Conservation (phyloP, 371 early-diverging fungal genomes). For the Entomophthora muscae region DNA sequence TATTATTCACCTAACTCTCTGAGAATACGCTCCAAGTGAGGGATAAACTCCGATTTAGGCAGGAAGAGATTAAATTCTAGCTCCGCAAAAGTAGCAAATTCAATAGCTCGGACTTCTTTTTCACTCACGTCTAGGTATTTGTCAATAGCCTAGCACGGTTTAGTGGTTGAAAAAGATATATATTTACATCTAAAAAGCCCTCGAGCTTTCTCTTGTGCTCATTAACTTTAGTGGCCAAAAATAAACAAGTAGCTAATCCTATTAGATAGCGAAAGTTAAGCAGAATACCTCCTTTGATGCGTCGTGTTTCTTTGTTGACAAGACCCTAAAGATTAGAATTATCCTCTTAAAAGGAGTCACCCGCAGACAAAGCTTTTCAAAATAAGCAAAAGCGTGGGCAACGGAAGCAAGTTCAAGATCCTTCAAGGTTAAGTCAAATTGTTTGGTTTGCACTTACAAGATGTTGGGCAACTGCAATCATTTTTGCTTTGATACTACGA, state of each 20-base stretch:
- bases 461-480: conserved; percentile 28
- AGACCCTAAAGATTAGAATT: conserved; percentile 29
- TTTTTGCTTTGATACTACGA: conserved; percentile 41
- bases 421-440: no score
- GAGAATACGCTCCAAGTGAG: conserved; percentile 70
- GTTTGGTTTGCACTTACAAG: conserved; percentile 1
- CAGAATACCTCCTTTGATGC: conserved; percentile 52
- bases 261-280: conserved; percentile 5
- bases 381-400: conserved; percentile 74
- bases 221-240: conserved; percentile 66
- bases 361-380: conserved; percentile 78
- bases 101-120: conserved; percentile 63
- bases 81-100: conserved; percentile 68
- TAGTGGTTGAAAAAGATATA: no score
- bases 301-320: conserved; percentile 58
- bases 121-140: conserved; percentile 49
- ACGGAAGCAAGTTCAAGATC: conserved; percentile 76
- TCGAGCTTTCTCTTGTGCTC: conserved; percentile 49
- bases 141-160: conserved; percentile 29
- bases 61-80: conserved; percentile 73
- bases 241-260: conserved; percentile 41
- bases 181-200: conserved; percentile 1
- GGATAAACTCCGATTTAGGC: conserved; percentile 59
- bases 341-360: conserved; percentile 17
- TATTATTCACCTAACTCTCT: background rate